phyloP scores from a whole-genome alignment of 1,284 basidiomycete species.

The Ceraceosorus guamensis region DNA sequence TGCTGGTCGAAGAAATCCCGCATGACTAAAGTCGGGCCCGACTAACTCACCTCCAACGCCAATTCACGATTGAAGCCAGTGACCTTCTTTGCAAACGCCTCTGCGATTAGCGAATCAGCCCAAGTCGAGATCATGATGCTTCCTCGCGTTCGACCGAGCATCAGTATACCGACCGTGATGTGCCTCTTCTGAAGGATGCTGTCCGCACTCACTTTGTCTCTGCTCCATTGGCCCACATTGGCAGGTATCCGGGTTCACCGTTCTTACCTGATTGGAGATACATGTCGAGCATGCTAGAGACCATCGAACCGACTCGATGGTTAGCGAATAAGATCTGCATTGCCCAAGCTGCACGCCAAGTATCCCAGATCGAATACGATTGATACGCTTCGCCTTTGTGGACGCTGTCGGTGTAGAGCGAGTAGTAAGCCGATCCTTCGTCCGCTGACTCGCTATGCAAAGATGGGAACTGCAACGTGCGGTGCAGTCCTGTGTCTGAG shows the following conservation, averaged over 20 bases:
- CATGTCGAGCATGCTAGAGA: slow-evolving; percentile 72
- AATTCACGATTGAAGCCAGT: slow-evolving; percentile 60
- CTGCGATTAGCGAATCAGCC: slow-evolving; percentile 70
- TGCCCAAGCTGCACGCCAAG: slow-evolving; percentile 69
- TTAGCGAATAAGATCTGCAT: slow-evolving; percentile 70
- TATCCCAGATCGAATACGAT: slow-evolving; percentile 80
- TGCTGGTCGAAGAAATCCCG: too few species aligned
- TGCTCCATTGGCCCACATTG: slow-evolving; percentile 83
- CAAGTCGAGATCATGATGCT: slow-evolving; percentile 67
- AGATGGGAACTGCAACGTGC: slow-evolving; percentile 1
- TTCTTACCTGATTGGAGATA: slow-evolving; percentile 56
- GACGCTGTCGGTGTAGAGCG: slow-evolving; percentile 63
- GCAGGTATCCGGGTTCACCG: slow-evolving; percentile 60
- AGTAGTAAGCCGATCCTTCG: slow-evolving; percentile 58
- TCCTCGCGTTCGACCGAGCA: not conserved
- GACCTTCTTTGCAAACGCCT: slow-evolving; percentile 62
- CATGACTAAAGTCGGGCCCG: too few species aligned
- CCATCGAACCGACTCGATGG: slow-evolving; percentile 66
- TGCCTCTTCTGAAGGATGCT: not conserved
- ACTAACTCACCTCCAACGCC: slow-evolving; percentile 53
- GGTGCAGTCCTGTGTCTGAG: slow-evolving; percentile 48
- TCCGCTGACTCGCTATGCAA: not conserved
- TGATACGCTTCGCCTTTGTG: slow-evolving; percentile 65
- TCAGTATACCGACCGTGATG: too few species aligned
- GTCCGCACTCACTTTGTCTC: slow-evolving; percentile 54